Conservation (phyloP, 176 grass and related monocot species). For the Oryza glumipatula region DNA sequence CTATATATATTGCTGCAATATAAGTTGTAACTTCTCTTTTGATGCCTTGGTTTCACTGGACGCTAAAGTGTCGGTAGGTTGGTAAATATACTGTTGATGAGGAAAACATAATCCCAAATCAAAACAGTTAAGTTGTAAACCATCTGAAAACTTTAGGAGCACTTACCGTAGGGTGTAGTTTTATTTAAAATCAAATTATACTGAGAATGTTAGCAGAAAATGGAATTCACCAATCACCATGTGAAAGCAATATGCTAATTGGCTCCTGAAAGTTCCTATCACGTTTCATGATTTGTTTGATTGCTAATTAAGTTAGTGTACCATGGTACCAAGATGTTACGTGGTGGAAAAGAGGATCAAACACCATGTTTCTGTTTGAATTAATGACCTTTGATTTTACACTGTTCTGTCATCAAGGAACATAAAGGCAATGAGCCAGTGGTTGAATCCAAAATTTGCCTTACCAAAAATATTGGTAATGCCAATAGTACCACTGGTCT, state of each 20-base stretch:
- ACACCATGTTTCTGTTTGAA: background rate
- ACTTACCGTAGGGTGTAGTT: background rate
- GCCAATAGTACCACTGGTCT: background rate
- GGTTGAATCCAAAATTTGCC: background rate
- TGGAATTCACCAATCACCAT: background rate
- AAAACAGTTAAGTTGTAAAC: background rate
- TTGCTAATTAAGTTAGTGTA: background rate
- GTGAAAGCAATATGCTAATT: background rate
- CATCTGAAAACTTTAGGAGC: background rate
- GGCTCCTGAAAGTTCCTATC: background rate
- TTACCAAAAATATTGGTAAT: background rate
- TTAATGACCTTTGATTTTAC: background rate
- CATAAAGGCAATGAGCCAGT: background rate
- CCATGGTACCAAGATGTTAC: background rate
- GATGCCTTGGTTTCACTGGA: background rate
- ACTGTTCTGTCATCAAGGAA: background rate
- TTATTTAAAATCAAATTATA: background rate
- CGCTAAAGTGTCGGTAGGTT: background rate
- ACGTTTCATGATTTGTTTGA: background rate
- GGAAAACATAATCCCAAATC: background rate
- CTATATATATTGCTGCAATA: constrained; percentile 22
- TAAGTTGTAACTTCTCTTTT: background rate
- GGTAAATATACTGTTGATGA: background rate
- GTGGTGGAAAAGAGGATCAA: background rate
- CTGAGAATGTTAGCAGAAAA: background rate